phyloP scores from a whole-genome alignment of 1,284 basidiomycete species.

The Apiotrichum brassicae region DNA sequence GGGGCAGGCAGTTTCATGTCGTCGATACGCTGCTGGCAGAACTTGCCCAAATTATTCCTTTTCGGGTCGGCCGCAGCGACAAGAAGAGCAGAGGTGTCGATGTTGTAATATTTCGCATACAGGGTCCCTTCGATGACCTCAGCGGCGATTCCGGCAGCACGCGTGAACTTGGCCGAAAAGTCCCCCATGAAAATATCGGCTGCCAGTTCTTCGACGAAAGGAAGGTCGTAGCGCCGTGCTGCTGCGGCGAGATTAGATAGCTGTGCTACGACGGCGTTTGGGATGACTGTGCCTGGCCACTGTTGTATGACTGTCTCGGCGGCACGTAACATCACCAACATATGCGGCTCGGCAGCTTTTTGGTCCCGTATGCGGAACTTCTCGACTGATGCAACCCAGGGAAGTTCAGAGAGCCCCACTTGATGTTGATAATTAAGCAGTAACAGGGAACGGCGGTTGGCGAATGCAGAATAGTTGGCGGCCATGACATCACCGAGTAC shows the following conservation, averaged over 20 bases:
- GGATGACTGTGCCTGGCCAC: constrained; percentile 10
- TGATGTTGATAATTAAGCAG: constrained; percentile 8
- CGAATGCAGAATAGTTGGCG: constrained; percentile 3
- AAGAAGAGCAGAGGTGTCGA: background rate
- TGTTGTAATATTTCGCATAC: constrained; percentile 3
- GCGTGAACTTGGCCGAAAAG: constrained; percentile 5
- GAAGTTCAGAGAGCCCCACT: constrained; percentile 8
- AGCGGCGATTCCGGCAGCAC: constrained; percentile 1
- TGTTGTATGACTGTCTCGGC: background rate
- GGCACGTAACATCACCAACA: background rate
- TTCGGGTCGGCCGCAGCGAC: background rate
- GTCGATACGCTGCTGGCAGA: background rate
- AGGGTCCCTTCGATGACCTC: background rate
- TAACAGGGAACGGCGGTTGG: constrained; percentile 5
- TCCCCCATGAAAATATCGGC: constrained; percentile 10
- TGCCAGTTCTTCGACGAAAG: constrained; percentile 6
- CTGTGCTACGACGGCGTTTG: constrained; percentile 7
- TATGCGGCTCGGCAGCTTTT: background rate
- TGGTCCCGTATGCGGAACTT: background rate
- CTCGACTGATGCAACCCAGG: constrained; percentile 1
- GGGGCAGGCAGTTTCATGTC: background rate
- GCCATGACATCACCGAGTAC: constrained; percentile 7
- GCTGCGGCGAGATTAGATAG: background rate
- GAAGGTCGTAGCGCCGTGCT: background rate
- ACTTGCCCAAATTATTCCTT: background rate